Conservation (phyloP, 495 filamentous ascomycete genomes). For the Neurospora intermedia region DNA sequence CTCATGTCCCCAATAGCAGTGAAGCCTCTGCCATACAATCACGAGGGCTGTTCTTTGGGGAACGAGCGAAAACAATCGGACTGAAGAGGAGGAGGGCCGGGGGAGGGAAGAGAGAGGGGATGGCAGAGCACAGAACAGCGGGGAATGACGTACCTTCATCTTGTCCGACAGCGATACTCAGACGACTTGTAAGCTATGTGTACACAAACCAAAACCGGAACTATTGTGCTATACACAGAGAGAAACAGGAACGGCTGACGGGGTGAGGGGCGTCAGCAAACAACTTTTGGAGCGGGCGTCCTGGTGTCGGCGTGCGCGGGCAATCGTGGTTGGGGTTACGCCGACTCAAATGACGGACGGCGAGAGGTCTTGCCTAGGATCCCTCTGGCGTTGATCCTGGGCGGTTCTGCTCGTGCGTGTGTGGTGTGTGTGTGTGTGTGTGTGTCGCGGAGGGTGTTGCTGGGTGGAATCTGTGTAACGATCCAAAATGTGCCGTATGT, state of each 20-base stretch:
- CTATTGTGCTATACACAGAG: slow-evolving; percentile 1
- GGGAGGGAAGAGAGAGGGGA: slow-evolving; percentile 7
- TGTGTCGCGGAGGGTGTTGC: not conserved
- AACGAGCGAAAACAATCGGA: not conserved
- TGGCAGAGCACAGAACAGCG: slow-evolving; percentile 8
- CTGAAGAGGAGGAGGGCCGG: slow-evolving; percentile 3
- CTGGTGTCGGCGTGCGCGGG: slow-evolving; percentile 11
- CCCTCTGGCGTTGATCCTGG: slow-evolving; percentile 14
- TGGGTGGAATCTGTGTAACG: slow-evolving; percentile 21
- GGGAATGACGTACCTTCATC: slow-evolving; percentile 42
- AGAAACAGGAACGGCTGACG: not conserved
- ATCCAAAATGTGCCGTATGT: slow-evolving; percentile 11
- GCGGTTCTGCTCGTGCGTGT: not conserved
- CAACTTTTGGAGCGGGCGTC: slow-evolving; percentile 2
- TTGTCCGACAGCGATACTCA: slow-evolving; percentile 19
- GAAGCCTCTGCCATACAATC: not conserved
- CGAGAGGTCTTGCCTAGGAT: slow-evolving; percentile 4
- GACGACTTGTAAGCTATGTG: slow-evolving; percentile 1
- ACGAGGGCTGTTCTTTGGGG: not conserved
- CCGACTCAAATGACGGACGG: slow-evolving; percentile 7
- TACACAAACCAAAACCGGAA: slow-evolving; percentile 2
- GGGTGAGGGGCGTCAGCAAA: slow-evolving; percentile 9
- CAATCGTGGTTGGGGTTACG: slow-evolving; percentile 17
- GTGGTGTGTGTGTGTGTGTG: not conserved
- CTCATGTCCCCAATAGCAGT: not conserved